Base-by-base conservation (phyloP, 228 moss, liverwort and hornwort genomes). In the Sphagnum fallax region DNA sequence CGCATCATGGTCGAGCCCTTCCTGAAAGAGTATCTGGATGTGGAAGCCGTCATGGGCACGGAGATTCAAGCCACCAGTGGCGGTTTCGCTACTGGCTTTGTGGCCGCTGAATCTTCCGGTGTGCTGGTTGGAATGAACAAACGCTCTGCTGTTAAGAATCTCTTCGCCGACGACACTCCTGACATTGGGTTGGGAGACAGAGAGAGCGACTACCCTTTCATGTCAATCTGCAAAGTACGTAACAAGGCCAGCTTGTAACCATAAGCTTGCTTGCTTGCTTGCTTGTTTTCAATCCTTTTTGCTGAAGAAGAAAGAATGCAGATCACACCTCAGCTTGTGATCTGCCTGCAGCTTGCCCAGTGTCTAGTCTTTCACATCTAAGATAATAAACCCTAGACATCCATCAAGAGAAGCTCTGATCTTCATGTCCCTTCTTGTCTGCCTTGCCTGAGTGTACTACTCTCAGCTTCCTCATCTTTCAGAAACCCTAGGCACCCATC, bases 1-100 rank as follows among this genome's bases (percentile, higher is more conserved):
- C 84, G 91, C 48, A 76, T 91, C 10, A 91, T 91, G 91, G 82
- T 88, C 10, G 91, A 91, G 52, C 81, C 78, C 5, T 91, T 91
- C 13, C 77, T 79, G 10, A 86, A 79, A 14, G 91, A 86, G 48
- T 82, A 77, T 48, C 70, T 91, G 2, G 84, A 70, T 8, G 91
- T 81, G 6, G 91, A 91, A 64, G 86, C 81, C 9, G 86, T 88
- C 5, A 71, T 88, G 50, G 91, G 91, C 6, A 75, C 86, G 5
- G 91, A 91, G 80, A 80, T 91, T 52, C 66, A 88, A 51, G 77
- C 86, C 0, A 84, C 78, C 10, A 69, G 66, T 12, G 51, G 75
- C 4, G 91, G 88, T 0, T 69, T 75, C 12, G 86, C 86, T 4
- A 91, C 91, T 0, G 88, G 91, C 53, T 82, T 91, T 48, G 76